These are phyloP conservation scores for Phlyctochytrium arcticum DNA, from an alignment of 192 early-diverging fungal species.

Conservation along the genomic window DNA sequence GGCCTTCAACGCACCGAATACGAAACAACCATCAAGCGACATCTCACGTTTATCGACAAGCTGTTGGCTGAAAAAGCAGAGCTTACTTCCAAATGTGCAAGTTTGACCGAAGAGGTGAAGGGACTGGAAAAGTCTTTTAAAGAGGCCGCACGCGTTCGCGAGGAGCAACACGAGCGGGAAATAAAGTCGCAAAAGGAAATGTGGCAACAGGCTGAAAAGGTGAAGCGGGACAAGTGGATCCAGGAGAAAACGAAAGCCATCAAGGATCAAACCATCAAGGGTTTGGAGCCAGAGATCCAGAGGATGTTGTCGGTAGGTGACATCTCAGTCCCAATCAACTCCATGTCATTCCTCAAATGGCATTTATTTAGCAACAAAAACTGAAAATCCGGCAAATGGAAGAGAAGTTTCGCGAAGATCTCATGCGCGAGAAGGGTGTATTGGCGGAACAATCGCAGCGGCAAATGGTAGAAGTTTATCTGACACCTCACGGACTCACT, in stretches of 20 bases:
- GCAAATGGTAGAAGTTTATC: slow-evolving; percentile 40
- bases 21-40: slow-evolving; percentile 55
- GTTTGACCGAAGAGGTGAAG: slow-evolving; percentile 48
- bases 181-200: slow-evolving; percentile 51
- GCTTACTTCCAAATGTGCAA: slow-evolving; percentile 46
- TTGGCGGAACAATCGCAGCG: slow-evolving; percentile 46
- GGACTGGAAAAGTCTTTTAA: slow-evolving; percentile 42
- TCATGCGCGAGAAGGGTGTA: slow-evolving; percentile 38
- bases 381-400: slow-evolving; percentile 48
- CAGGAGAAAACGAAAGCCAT: slow-evolving; percentile 55
- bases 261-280: slow-evolving; percentile 58
- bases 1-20: slow-evolving; percentile 55
- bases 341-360: too few species aligned
- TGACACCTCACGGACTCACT: background rate
- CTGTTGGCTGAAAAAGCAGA: slow-evolving; percentile 56
- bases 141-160: slow-evolving; percentile 42
- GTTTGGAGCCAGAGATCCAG: slow-evolving; percentile 60
- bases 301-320: slow-evolving; percentile 44
- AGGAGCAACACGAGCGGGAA: slow-evolving; percentile 46
- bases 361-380: slow-evolving; percentile 56
- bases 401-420: slow-evolving; percentile 45
- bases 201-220: slow-evolving; percentile 54
- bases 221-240: slow-evolving; percentile 64
- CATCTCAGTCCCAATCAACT: background rate
- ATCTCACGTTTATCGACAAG: slow-evolving; percentile 56